These are phyloP conservation scores for Camellia oleifera DNA, from an alignment of 179 eudicot species.

Conservation along the genomic window DNA sequence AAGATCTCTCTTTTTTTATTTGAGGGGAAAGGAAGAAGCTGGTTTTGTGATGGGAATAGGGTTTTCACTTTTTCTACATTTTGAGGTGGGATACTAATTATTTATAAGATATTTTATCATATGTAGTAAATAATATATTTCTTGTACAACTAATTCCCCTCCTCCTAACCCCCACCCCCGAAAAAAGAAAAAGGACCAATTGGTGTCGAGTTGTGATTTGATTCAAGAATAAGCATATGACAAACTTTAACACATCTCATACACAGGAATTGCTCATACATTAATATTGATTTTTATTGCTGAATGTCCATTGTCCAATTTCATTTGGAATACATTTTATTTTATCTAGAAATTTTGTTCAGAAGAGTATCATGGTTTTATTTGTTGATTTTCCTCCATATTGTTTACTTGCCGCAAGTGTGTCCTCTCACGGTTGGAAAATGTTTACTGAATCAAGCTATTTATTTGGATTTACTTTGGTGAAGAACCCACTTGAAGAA, in stretches of 20 bases:
- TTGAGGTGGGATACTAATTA: not conserved
- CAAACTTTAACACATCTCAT: not conserved
- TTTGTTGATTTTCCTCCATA: not conserved
- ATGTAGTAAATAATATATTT: too few species aligned
- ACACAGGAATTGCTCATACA: not conserved
- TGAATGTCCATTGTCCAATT: not conserved
- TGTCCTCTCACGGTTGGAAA: not conserved
- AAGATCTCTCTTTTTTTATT: not conserved
- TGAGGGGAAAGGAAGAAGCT: not conserved
- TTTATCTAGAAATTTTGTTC: not conserved
- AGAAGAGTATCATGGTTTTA: not conserved
- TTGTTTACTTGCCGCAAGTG: not conserved
- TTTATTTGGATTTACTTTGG: constrained; percentile 40
- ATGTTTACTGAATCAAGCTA: not conserved
- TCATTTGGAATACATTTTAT: constrained; percentile 5
- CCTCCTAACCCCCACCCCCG: too few species aligned
- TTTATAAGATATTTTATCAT: too few species aligned
- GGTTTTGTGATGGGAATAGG: not conserved
- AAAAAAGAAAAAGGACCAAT: not conserved
- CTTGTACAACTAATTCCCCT: too few species aligned
- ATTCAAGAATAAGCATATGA: too few species aligned
- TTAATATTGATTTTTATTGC: not conserved
- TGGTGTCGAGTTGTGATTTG: not conserved
- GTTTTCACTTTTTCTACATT: too few species aligned
- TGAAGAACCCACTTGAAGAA: constrained; percentile 84